Conservation (phyloP, 108 stramenopile genomes). For the Cyclotella atomus region DNA sequence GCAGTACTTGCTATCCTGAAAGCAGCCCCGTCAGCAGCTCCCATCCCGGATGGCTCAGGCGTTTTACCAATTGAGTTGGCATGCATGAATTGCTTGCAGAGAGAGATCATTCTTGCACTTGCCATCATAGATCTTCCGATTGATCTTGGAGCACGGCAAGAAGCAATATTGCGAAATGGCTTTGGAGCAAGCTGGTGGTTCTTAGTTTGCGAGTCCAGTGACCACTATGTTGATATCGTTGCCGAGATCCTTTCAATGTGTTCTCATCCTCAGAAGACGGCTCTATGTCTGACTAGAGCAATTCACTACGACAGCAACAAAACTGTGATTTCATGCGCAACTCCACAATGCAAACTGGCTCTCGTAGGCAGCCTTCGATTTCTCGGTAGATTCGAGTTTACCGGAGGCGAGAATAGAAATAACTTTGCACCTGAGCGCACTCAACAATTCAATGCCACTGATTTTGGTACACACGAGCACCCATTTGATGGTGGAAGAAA, state of each 20-base stretch:
- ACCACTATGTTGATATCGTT: constrained; percentile 69
- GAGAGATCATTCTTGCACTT: constrained; percentile 78
- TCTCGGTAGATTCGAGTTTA: constrained; percentile 77
- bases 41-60: constrained; percentile 58
- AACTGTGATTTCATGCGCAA: constrained; percentile 64
- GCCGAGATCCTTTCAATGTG: constrained; percentile 74
- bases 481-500: constrained; percentile 45
- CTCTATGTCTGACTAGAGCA: constrained; percentile 59
- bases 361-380: constrained; percentile 66
- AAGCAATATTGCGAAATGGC: constrained; percentile 47
- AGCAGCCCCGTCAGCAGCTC: constrained; percentile 61
- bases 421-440: constrained; percentile 29
- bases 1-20: constrained; percentile 79
- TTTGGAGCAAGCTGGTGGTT: constrained; percentile 88
- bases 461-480: constrained; percentile 55
- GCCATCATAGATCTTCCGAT: constrained; percentile 83
- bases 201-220: constrained; percentile 80
- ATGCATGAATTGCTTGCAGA: constrained; percentile 67
- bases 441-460: constrained; percentile 73
- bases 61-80: constrained; percentile 82
- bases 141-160: constrained; percentile 65
- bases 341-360: constrained; percentile 62
- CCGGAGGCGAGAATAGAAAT: constrained; percentile 38
- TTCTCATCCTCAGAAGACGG: constrained; percentile 71
- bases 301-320: constrained; percentile 24